Evolutionary conservation across 106 monocot species (phyloP).

Genomic region (Acanthochlamys bracteata): DNA sequence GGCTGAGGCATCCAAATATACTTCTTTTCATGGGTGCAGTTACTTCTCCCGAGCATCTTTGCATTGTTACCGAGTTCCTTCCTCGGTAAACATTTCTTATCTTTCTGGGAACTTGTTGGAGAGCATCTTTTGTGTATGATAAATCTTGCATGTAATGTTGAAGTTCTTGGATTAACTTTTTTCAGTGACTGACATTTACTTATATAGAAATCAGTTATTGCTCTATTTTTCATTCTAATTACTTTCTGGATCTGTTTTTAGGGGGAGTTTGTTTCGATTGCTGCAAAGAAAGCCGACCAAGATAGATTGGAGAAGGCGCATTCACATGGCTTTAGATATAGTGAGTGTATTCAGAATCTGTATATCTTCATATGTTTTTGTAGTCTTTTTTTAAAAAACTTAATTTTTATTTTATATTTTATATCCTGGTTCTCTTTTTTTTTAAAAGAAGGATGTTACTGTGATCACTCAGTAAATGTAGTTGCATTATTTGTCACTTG

Average conservation of each 20-base stretch:
- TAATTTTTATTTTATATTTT: no score
- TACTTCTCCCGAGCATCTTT: slow-evolving; percentile 33
- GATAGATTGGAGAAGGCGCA: slow-evolving; percentile 21
- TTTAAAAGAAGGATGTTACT: no score
- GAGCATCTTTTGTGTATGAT: no score
- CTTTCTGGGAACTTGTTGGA: not conserved
- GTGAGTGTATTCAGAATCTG: slow-evolving; percentile 15
- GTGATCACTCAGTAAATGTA: no score
- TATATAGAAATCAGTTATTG: no score
- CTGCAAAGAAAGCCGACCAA: slow-evolving; percentile 21
- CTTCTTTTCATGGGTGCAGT: slow-evolving; percentile 49
- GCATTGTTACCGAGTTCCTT: slow-evolving; percentile 44
- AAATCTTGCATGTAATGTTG: no score
- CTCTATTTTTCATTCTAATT: no score
- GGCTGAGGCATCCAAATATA: slow-evolving; percentile 41
- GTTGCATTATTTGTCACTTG: no score
- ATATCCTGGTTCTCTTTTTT: no score
- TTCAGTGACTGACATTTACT: no score
- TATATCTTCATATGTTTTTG: not conserved
- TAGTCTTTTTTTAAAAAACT: no score
- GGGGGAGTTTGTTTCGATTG: slow-evolving; percentile 28
- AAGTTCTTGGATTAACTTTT: no score
- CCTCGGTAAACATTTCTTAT: slow-evolving; percentile 27
- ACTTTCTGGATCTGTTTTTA: not conserved
- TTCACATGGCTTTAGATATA: slow-evolving; percentile 39